Evolutionary conservation across 495 filamentous ascomycete genomes (phyloP).

Genomic region (Podospora fimiseda): DNA sequence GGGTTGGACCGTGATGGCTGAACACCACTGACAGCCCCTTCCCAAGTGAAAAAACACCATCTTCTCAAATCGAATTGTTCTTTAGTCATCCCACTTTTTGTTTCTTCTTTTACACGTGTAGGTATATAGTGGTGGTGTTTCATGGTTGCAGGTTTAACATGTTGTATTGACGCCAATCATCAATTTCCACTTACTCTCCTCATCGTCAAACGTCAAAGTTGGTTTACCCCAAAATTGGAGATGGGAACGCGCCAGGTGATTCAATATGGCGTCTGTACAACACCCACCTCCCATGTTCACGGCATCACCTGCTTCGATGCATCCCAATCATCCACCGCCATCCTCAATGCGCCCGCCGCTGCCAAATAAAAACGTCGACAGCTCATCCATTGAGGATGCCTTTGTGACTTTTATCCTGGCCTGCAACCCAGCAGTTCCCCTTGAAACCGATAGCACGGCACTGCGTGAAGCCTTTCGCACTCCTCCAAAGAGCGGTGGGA

Average conservation of each 20-base stretch:
- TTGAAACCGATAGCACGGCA: constrained; percentile 63
- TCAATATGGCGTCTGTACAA: neutral
- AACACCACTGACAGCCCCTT: neutral
- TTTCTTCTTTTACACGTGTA: neutral
- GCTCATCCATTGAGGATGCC: constrained; percentile 74
- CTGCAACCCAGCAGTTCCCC: constrained; percentile 74
- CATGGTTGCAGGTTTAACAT: too few relatives aligned
- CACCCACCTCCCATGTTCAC: constrained; percentile 14
- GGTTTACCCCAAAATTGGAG: too few relatives aligned
- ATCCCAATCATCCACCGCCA: constrained; percentile 4
- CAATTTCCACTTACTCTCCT: too few relatives aligned
- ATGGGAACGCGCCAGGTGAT: neutral
- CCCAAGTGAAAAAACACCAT: neutral
- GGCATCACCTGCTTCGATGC: constrained; percentile 15
- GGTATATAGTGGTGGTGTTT: neutral
- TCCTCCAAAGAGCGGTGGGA: constrained; percentile 88
- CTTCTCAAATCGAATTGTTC: neutral
- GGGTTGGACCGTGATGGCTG: neutral
- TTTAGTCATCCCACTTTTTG: neutral
- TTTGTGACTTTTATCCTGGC: constrained; percentile 87
- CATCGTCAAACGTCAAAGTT: neutral
- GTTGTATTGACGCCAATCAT: too few relatives aligned
- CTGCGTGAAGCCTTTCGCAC: constrained; percentile 74
- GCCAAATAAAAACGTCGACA: constrained; percentile 64
- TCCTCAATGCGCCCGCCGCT: constrained; percentile 34